Base-by-base conservation (phyloP, 2,329 filamentous ascomycete species). In the Westerdykella sp. region DNA sequence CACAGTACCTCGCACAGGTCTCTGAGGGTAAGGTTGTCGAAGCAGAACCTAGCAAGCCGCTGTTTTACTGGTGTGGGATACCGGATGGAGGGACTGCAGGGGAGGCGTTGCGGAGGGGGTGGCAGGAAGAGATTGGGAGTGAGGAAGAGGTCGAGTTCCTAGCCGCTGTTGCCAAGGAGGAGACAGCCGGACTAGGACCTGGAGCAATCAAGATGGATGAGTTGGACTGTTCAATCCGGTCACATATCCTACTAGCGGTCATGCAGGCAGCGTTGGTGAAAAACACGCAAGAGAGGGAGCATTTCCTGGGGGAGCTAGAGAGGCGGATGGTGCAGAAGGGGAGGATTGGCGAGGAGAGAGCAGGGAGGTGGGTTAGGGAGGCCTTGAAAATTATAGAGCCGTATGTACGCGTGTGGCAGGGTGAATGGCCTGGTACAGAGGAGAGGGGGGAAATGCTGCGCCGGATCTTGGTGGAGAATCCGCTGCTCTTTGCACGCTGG, bases 401-500 rank as follows among this genome's bases (percentile, higher is more conserved):
- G 35, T 46, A 46, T 43, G 44, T 43, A 40, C 40, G 40, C 44
- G 37, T 37, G 32, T 46, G 44, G 40, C 40, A 43, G 40, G 44
- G 44, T 36, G 11, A 43, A 43, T 43, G 40, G 40, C 25, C 25
- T 28, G 25, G 11, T 28, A 28, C 39, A 39, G 42, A 42, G 37
- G 18, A 42, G 42, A 45, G 45, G 14, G 42, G 42, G 42, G 39
- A 42, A 45, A 42, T 42, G 45, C 42, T 48, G 42, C 45, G 45
- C 42, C 37, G 32, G 45, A 40, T 48, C 37, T 42, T 42, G 40
- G 42, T 48, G 40, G 42, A 48, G 32, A 48, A 48, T 38, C 42
- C 42, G 18, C 45, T 40, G 45, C 45, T 48, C 40, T 43, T 48
- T 48, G 45, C 42, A 45, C 45, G 45, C 42, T 48, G 45, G 42